phyloP scores from a whole-genome alignment of 2,329 filamentous ascomycete genomes.

The Cytospora piceae region DNA sequence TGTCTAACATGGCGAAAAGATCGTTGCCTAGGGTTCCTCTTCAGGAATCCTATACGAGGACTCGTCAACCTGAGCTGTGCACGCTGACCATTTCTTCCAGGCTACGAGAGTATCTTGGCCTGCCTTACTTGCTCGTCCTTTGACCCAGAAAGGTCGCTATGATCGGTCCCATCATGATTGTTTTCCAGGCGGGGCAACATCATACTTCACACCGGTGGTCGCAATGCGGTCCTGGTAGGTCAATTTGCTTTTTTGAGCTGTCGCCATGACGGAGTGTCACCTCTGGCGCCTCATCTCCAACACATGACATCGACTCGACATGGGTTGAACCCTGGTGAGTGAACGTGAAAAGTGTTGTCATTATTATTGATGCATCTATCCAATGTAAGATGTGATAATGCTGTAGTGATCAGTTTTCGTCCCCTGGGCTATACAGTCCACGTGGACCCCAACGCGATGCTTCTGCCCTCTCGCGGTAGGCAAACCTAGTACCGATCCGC shows the following conservation, averaged over 20 bases:
- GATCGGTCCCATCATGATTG: not conserved
- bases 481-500: constrained; percentile 14
- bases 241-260: too few relatives aligned
- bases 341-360: not conserved
- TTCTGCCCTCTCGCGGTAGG: not conserved
- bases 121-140: not conserved
- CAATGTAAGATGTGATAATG: not conserved
- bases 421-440: not conserved
- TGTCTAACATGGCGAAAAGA: not conserved
- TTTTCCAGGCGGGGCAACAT: too few relatives aligned
- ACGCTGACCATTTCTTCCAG: not conserved
- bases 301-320: too few relatives aligned
- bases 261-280: too few relatives aligned
- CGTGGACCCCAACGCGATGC: not conserved
- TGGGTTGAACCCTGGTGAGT: too few relatives aligned
- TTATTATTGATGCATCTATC: not conserved
- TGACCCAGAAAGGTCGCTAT: not conserved
- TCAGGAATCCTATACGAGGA: not conserved
- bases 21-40: not conserved
- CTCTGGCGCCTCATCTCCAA: too few relatives aligned
- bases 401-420: not conserved
- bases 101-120: not conserved
- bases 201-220: not conserved
- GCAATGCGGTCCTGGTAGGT: not conserved
- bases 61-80: not conserved